A percentile compares a stretch with the other conserved stretches of the same genome.
Evolutionary conservation across 148 eudicot genomes (phyloP).

Genomic region (Beta vulgaris): DNA sequence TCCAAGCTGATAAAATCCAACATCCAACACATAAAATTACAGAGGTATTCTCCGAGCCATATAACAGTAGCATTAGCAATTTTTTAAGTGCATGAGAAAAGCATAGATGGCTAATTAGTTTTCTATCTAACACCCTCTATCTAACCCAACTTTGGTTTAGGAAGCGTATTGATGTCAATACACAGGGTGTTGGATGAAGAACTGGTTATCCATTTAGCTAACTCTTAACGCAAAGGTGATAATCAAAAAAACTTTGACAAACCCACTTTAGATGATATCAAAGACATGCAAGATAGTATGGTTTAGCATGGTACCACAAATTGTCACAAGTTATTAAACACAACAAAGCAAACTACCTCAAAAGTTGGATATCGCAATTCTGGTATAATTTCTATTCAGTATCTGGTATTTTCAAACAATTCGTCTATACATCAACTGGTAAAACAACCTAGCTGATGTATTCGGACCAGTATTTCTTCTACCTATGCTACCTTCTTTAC

Average conservation of each 20-base stretch:
- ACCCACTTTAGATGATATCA: neutral
- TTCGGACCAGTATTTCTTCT: conserved; percentile 9
- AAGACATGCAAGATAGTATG: neutral
- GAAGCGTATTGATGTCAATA: no score
- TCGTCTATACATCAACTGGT: conserved; percentile 19
- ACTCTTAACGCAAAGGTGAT: no score
- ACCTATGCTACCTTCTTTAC: conserved; percentile 6
- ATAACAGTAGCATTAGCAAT: no score
- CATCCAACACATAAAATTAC: no score
- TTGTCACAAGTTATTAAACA: neutral
- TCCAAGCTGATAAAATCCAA: no score
- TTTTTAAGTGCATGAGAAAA: no score
- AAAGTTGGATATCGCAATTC: neutral
- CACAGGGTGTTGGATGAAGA: no score
- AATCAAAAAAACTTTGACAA: neutral
- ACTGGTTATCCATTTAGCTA: no score
- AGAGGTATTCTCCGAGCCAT: no score
- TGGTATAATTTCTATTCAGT: conserved; percentile 6
- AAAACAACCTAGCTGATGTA: conserved; percentile 8
- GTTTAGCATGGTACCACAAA: neutral
- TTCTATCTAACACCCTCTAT: no score
- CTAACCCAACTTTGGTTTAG: no score
- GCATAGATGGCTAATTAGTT: no score
- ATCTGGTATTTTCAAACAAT: conserved; percentile 6
- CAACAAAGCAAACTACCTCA: neutral